Base-by-base conservation (phyloP, 1,139 yeast species). In the Komagataea norvegica region DNA sequence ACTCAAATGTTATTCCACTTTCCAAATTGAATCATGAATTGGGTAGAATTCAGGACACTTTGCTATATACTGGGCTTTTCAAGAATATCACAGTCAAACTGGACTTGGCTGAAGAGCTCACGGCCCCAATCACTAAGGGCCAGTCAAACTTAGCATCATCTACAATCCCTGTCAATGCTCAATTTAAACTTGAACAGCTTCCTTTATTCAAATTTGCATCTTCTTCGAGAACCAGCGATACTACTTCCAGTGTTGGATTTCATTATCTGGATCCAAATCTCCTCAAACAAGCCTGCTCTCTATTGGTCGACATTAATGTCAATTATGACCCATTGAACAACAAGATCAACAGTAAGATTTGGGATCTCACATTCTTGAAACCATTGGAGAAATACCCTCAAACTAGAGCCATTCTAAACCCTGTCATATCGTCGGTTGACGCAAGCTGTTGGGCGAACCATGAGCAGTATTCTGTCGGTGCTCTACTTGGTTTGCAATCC, bases 241-340 rank as follows among this genome's bases (percentile, higher is more conserved):
- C 45, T 19, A 48, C 49, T 29, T 51, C 56, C 2, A 43, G 54
- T 8, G 41, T 45, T 29, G 57, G 56, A 23, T 43, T 51, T 29
- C 53, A 54, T 25, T 48, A 53, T 32, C 40, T 51, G 4, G 47
- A 52, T 20, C 54, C 59, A 37, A 61, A 61, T 40, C 44, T 51
- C 11, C 39, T 57, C 2, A 56, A 59, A 14, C 51, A 52, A 14
- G 62, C 64, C 1, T 59, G 57, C 35, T 46, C 55, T 4, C 43
- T 55, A 25, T 41, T 49, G 19, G 46, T 55, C 7, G 56, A 55
- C 39, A 40, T 52, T 28, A 54, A 51, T 25, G 18, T 56, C 26
- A 49, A 51, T 24, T 57, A 55, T 37, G 55, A 57, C 22, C 57
- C 56, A 3, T 33, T 48, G 23, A 34, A 41, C 25, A 48, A 54